Percentiles rank a stretch among this genome's conserved stretches.
Evolutionary conservation across 2,329 filamentous ascomycete species (phyloP).

Genomic region (Colletotrichum sp.): DNA sequence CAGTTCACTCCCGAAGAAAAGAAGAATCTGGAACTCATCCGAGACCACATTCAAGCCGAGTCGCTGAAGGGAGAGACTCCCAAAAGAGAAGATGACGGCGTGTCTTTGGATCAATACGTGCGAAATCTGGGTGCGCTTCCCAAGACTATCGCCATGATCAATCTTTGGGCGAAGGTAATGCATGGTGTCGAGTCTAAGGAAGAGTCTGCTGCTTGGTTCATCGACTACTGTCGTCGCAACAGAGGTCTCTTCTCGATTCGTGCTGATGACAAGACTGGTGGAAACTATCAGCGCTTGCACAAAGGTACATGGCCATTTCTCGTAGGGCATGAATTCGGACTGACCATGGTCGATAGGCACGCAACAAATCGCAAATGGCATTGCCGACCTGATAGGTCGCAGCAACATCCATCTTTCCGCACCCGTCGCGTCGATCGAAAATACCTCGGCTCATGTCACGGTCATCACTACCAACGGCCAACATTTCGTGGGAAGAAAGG

Average conservation of each 20-base stretch:
- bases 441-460: conserved; percentile 14
- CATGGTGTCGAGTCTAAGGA: conserved; percentile 39
- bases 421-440: conserved; percentile 28
- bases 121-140: conserved; percentile 32
- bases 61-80: conserved; percentile 29
- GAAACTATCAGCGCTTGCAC: conserved; percentile 37
- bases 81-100: conserved; percentile 30
- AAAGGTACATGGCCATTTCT: conserved; percentile 13
- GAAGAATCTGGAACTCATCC: conserved; percentile 33
- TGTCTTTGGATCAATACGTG: conserved; percentile 38
- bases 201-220: conserved; percentile 39
- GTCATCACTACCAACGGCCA: conserved; percentile 28
- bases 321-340: background rate
- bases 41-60: conserved; percentile 38
- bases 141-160: conserved; percentile 36
- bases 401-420: conserved; percentile 21
- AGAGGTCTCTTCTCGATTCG: conserved; percentile 36
- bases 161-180: conserved; percentile 41
- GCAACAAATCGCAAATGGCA: conserved; percentile 27
- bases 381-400: conserved; percentile 29
- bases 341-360: conserved; percentile 17
- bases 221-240: conserved; percentile 41
- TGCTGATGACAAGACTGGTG: conserved; percentile 37
- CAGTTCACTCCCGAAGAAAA: conserved; percentile 36
- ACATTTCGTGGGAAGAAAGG: conserved; percentile 37